Evolutionary conservation across 73 alveolate species (phyloP), one percentile per base, ranked within the genome.

Genomic region (Uronychia binucleata): DNA sequence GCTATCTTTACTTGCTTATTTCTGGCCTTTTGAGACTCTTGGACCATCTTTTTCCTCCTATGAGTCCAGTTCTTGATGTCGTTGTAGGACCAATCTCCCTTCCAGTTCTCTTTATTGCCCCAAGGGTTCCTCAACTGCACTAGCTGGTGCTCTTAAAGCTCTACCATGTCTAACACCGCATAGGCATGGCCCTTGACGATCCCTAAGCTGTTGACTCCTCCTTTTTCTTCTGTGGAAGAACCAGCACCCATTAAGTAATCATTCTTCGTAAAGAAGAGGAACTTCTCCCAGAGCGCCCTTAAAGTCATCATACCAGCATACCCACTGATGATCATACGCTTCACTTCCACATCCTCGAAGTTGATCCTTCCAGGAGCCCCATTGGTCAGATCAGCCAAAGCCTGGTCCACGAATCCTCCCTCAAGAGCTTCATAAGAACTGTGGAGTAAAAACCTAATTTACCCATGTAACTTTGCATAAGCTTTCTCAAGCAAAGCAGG

Each of bases 51-150:
- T 30, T 91, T 94, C 76, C 88, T 90, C 89, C 97, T 94, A 78
- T 95, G 94, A 28, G 97, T 78, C 90, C 94, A 87, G 74, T 92
- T 79, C 77, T 83, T 78, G 27, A 28, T 57, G 29, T 84, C 86
- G 14, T 77, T 19, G 57, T 86, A 92, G 28, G 93, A 59, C 95
- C 96, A 87, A 27, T 82, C 91, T 5, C 96, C 96, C 33, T 75
- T 86, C 96, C 94, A 86, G 33, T 88, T 93, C 1, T 77, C 31
- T 60, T 83, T 75, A 81, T 82, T 76, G 34, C 99, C 99, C 99
- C 99, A 97, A 19, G 99, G 99, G 81, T 97, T 97, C 77, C 99
- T 93, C 77, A 97, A 90, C 83, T 95, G 84, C 28, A 97, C 75
- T 78, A 97, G 87, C 74, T 89, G 91, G 74, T 85, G 58, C 34